Base-by-base conservation (phyloP, 495 filamentous ascomycete genomes). In the Venustampulla echinocandica region DNA sequence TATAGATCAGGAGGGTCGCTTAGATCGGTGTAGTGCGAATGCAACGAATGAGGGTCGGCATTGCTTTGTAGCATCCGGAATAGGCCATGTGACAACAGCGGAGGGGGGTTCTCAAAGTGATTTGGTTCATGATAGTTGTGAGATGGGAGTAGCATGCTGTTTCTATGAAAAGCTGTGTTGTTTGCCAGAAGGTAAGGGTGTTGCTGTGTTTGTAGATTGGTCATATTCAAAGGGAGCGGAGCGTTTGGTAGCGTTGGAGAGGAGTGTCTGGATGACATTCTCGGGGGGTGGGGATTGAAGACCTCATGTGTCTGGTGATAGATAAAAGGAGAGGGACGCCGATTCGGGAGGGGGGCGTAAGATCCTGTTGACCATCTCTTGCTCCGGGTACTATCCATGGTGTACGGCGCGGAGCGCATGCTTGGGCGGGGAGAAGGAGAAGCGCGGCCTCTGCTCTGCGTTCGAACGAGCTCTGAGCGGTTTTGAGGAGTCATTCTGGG, bases 341-440 rank as follows among this genome's bases (percentile, higher is more conserved):
- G 64, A 49, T 66, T 72, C n/a, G 50, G 57, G 13, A 51, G 10
- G 13, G 66, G 63, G 18, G 68, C 72, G 57, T 71, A 81, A 14
- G 75, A 82, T 17, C 78, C 81, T 10, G 81, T 84, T 18, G 81
- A 84, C 81, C 81, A 85, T 49, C 81, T 67, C 66, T 85, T 84
- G 57, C 73, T 80, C 46, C 79, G 69, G 32, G 68, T 68, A 30
- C 65, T 64, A 24, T 81, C 79, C 44, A 81, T 68, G 17, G 63
- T 74, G 56, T 86, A 84, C 15, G 81, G 80, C 20, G 71, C 76
- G 24, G 79, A 69, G 49, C 82, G 74, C 61, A 80, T 69, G 36
- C 68, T 74, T 38, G 74, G 74, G 43, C 81, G 71, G 46, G 81
- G 77, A 22, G 80, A 82, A 37, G 82, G 79, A 34, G 81, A 84